These are phyloP conservation scores for Sambucus nigra DNA, from an alignment of 129 eudicot genomes.

Conservation along the genomic window DNA sequence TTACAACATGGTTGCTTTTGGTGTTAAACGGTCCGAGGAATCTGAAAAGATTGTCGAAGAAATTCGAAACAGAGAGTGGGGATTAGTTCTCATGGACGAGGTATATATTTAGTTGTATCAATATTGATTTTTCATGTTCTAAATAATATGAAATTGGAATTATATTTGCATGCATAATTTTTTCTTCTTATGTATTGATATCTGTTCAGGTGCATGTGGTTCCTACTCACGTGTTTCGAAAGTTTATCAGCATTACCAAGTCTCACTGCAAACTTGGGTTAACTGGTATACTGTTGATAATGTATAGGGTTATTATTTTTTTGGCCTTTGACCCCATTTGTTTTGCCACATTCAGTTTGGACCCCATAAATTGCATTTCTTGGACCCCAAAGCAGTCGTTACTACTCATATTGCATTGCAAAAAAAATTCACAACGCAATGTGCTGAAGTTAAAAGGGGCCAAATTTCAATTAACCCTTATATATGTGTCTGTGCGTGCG, in stretches of 20 bases:
- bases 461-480: no score
- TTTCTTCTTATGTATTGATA: neutral
- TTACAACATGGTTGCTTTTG: slow-evolving; percentile 95
- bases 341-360: no score
- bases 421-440: no score
- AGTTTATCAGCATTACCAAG: slow-evolving; percentile 86
- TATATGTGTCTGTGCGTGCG: neutral
- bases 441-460: no score
- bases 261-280: slow-evolving; percentile 99
- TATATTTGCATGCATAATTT: no score
- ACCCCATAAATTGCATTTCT: no score
- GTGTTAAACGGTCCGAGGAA: slow-evolving; percentile 95
- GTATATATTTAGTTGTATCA: slow-evolving; percentile 10
- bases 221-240: slow-evolving; percentile 95
- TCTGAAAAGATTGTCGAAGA: slow-evolving; percentile 99
- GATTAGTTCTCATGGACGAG: slow-evolving; percentile 98
- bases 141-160: neutral
- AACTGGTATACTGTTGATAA: slow-evolving; percentile 48
- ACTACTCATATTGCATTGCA: no score
- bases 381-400: no score
- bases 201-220: slow-evolving; percentile 87
- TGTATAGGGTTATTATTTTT: neutral
- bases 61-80: slow-evolving; percentile 96
- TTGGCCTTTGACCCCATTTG: neutral
- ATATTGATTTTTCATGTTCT: neutral